Conservation (phyloP, 2,329 filamentous ascomycete genomes). For the Acrocalymma vagum region DNA sequence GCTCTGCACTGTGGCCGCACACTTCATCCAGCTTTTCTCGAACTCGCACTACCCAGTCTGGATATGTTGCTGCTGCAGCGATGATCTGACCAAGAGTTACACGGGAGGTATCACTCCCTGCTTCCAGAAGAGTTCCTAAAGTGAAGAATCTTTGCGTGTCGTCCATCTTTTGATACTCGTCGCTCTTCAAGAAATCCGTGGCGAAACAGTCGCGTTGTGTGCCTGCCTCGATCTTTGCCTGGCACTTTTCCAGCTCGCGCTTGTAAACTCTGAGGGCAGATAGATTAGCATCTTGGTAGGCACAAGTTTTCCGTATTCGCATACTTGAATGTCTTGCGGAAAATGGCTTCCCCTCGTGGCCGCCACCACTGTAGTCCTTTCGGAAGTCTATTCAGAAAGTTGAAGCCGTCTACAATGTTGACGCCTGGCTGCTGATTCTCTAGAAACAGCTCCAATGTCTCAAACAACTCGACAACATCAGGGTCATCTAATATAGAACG, state of each 20-base stretch:
- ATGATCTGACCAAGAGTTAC: constrained; percentile 27
- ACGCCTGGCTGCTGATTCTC: constrained; percentile 35
- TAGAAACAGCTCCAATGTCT: constrained; percentile 28
- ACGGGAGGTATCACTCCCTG: constrained; percentile 31
- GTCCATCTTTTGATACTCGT: constrained; percentile 29
- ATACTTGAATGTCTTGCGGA: constrained; percentile 20
- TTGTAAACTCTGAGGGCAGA: too few species aligned
- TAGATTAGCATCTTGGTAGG: too few species aligned
- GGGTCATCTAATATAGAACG: constrained; percentile 18
- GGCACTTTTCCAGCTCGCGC: constrained; percentile 24
- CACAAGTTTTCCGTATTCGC: too few species aligned
- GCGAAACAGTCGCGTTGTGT: constrained; percentile 53
- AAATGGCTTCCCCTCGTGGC: constrained; percentile 27
- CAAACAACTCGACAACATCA: constrained; percentile 22
- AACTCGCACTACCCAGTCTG: constrained; percentile 26
- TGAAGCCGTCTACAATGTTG: constrained; percentile 43
- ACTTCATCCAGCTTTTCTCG: constrained; percentile 25
- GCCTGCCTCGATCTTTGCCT: constrained; percentile 35
- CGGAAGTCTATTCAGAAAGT: constrained; percentile 39
- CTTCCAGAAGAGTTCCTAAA: constrained; percentile 38
- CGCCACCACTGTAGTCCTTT: constrained; percentile 40
- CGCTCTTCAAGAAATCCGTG: constrained; percentile 50
- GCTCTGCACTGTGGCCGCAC: constrained; percentile 18
- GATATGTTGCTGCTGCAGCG: constrained; percentile 25
- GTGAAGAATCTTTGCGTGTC: constrained; percentile 47